phyloP scores from a whole-genome alignment of 1,284 basidiomycete genomes.

The Cutaneotrichosporon mucoides region DNA sequence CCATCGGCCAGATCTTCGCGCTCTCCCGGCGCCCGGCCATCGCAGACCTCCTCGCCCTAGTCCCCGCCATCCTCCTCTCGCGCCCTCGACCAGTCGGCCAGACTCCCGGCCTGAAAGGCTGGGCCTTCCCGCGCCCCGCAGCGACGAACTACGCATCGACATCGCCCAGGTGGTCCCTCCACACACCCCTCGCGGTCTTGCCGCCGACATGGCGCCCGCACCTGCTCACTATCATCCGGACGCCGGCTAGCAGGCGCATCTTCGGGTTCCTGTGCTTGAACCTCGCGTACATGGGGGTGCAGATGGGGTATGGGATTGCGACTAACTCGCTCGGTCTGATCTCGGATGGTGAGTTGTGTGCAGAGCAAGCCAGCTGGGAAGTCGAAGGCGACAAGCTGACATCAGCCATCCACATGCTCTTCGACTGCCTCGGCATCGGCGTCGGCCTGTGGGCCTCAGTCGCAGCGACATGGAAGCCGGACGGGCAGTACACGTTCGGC shows the following conservation, averaged over 20 bases:
- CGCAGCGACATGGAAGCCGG: slow-evolving; percentile 95
- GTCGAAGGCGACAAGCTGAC: not conserved
- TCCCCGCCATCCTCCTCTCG: slow-evolving; percentile 7
- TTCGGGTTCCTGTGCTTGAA: slow-evolving; percentile 97
- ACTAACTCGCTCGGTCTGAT: slow-evolving; percentile 96
- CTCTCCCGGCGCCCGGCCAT: slow-evolving; percentile 28
- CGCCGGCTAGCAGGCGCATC: slow-evolving; percentile 88
- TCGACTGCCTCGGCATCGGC: slow-evolving; percentile 96
- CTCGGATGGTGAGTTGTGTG: slow-evolving; percentile 71
- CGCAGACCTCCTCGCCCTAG: slow-evolving; percentile 27
- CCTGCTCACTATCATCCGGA: slow-evolving; percentile 81
- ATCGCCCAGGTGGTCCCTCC: not conserved
- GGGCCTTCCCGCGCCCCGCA: not conserved
- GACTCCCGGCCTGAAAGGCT: not conserved
- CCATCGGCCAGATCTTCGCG: slow-evolving; percentile 37
- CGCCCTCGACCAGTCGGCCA: not conserved
- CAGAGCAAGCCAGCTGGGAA: not conserved
- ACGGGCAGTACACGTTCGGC: slow-evolving; percentile 92
- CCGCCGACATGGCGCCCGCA: slow-evolving; percentile 57
- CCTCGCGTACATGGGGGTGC: slow-evolving; percentile 90
- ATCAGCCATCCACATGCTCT: slow-evolving; percentile 97
- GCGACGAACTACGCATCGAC: not conserved
- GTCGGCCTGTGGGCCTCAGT: slow-evolving; percentile 95
- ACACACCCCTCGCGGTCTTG: slow-evolving; percentile 15
- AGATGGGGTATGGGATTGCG: slow-evolving; percentile 94